These are phyloP conservation scores for Canna indica DNA, from an alignment of 176 grass and related monocot species.

Conservation along the genomic window DNA sequence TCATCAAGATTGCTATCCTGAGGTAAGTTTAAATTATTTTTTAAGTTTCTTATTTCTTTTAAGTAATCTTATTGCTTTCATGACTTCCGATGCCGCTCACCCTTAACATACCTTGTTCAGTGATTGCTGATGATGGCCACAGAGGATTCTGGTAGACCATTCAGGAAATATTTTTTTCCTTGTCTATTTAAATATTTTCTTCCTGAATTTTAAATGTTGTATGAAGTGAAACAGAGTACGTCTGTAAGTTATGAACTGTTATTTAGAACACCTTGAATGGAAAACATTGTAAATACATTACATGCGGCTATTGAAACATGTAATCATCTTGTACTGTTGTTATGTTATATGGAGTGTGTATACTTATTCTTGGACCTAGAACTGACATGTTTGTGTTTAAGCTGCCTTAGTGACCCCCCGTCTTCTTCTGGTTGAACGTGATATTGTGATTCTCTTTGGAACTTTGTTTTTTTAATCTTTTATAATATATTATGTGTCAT, in stretches of 20 bases:
- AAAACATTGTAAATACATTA: not conserved
- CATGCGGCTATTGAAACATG: not conserved
- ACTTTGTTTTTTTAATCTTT: too few relatives aligned
- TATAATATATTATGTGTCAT: too few relatives aligned
- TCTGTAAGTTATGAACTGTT: not conserved
- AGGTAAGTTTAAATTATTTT: not conserved
- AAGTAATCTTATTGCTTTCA: not conserved
- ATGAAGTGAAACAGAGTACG: not conserved
- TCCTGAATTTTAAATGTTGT: not conserved
- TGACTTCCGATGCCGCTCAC: not conserved
- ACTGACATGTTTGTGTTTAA: too few relatives aligned
- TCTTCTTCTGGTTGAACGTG: too few relatives aligned
- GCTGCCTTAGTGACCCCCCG: too few relatives aligned
- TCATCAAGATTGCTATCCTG: slow-evolving; percentile 1
- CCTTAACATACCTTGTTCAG: not conserved
- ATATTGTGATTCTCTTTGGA: too few relatives aligned
- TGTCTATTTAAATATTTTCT: too few relatives aligned
- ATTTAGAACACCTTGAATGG: not conserved
- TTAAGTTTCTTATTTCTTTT: not conserved
- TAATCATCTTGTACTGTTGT: not conserved
- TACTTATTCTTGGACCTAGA: too few relatives aligned
- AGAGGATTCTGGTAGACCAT: not conserved
- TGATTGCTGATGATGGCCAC: not conserved
- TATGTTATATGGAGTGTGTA: not conserved
- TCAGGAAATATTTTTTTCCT: not conserved